Evolutionary conservation across 192 early-diverging fungal genomes (phyloP), one percentile per base, ranked within the genome.

Genomic region (Linnemannia schmuckeri): DNA sequence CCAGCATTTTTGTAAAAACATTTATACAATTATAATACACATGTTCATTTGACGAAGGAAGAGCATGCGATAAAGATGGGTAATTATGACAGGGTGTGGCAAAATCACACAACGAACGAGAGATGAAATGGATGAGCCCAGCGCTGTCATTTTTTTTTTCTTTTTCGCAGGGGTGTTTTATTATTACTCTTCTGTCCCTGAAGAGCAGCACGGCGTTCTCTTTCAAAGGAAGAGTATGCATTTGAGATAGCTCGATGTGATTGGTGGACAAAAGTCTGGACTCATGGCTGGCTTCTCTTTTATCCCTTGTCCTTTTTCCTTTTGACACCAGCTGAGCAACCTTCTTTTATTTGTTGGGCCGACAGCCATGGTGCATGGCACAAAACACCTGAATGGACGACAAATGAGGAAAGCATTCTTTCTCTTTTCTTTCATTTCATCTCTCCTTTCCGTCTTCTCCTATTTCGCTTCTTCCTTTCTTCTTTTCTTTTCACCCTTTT

Each of bases 261-360:
- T 66, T 66, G 61, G 61, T 9, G 33, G 61, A 4, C 30, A 66
- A 33, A 30, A 66, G 61, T 66, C 61, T 66, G 12, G 27, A 66
- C 55, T 61, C 55, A 27, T 61, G n/a, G 49, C 18, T 6, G 20
- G 49, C 20, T 15, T 46, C 44, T 46, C 13, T 12, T 46, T 46
- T 46, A 46, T 46, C 44, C 44, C 44, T 46, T 46, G 12, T 46
- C 9, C n/a, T 9, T 57, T 57, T n/a, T 4, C 7, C n/a, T 22
- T 27, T 57, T 27, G 55, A 13, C 24, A 10, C 27, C 57, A 66
- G 61, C 61, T 66, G 61, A 66, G 61, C 61, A 63, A 63, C 61
- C 30, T 66, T 66, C 61, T 66, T 63, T 63, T 24, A 35, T 66
- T 35, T 66, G 61, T 66, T 66, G 61, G 61, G 61, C n/a, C 9